Conservation (phyloP, 2,329 filamentous ascomycete species). For the Huntiella decipiens region DNA sequence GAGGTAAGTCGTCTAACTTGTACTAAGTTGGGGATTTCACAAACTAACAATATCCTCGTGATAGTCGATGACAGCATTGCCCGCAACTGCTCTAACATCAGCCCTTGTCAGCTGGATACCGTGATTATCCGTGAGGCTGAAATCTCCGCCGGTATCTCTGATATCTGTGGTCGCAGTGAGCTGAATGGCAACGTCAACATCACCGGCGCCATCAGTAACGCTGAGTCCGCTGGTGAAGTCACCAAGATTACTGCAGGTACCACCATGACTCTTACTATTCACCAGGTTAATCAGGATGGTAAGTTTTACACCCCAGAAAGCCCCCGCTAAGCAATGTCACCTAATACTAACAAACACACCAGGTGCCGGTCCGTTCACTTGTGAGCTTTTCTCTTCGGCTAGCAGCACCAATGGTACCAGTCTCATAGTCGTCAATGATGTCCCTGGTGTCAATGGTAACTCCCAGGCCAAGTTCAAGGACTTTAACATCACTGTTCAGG, state of each 20-base stretch:
- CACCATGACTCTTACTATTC: slow-evolving; percentile 27
- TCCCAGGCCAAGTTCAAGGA: slow-evolving; percentile 35
- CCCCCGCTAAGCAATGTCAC: slow-evolving; percentile 13
- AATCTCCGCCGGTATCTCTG: slow-evolving; percentile 31
- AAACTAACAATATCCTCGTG: neutral
- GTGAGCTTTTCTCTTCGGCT: slow-evolving; percentile 28
- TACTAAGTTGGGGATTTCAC: neutral
- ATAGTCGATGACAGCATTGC: slow-evolving; percentile 34
- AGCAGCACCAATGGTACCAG: slow-evolving; percentile 24
- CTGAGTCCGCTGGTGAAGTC: slow-evolving; percentile 24
- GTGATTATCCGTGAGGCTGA: slow-evolving; percentile 42
- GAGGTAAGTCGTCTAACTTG: slow-evolving; percentile 18
- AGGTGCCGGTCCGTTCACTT: slow-evolving; percentile 35
- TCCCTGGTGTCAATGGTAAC: slow-evolving; percentile 37
- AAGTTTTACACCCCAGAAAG: slow-evolving; percentile 30
- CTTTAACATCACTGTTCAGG: slow-evolving; percentile 34
- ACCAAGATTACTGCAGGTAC: slow-evolving; percentile 29
- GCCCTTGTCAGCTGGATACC: slow-evolving; percentile 47
- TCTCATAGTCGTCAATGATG: slow-evolving; percentile 36
- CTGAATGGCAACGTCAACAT: slow-evolving; percentile 42
- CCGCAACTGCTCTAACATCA: slow-evolving; percentile 43
- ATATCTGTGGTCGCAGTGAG: slow-evolving; percentile 44
- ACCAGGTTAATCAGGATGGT: slow-evolving; percentile 34
- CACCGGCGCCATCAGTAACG: slow-evolving; percentile 33
- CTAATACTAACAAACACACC: slow-evolving; percentile 16